Conservation (phyloP, 768 basidiomycete species). For the Boletus speciosus region DNA sequence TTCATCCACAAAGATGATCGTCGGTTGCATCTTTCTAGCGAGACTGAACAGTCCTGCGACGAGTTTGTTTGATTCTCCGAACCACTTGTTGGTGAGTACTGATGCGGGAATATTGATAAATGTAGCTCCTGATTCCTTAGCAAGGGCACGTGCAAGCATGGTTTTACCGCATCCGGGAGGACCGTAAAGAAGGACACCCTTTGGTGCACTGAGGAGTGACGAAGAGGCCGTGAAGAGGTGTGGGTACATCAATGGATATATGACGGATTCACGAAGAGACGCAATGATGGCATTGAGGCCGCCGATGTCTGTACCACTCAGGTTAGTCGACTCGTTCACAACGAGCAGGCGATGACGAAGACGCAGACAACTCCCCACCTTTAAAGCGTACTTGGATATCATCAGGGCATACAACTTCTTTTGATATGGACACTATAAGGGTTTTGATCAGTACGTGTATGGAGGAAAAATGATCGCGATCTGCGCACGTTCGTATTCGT, state of each 20-base stretch:
- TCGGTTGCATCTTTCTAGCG: conserved; percentile 88
- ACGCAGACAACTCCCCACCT: conserved; percentile 42
- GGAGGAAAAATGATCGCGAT: neutral
- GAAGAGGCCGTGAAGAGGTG: conserved; percentile 80
- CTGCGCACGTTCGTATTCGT: conserved; percentile 84
- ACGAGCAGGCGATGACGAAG: neutral
- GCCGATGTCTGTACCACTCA: conserved; percentile 64
- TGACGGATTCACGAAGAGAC: conserved; percentile 90
- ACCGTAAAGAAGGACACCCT: conserved; percentile 93
- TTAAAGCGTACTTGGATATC: conserved; percentile 75
- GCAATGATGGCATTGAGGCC: conserved; percentile 89
- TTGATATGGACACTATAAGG: conserved; percentile 71
- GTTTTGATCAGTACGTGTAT: neutral
- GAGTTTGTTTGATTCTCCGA: conserved; percentile 90
- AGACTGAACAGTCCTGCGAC: conserved; percentile 93
- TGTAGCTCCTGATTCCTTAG: conserved; percentile 94
- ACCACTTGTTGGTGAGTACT: conserved; percentile 78
- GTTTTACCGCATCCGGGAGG: conserved; percentile 99
- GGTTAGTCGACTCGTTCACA: neutral
- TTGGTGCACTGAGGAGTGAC: conserved; percentile 83
- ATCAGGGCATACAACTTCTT: conserved; percentile 90
- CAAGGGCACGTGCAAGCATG: conserved; percentile 97
- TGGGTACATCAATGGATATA: conserved; percentile 91
- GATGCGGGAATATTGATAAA: conserved; percentile 88
- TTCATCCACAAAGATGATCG: conserved; percentile 98